Base-by-base conservation (phyloP, 2,329 filamentous ascomycete species). In the Aspergillus pseudotamarii region DNA sequence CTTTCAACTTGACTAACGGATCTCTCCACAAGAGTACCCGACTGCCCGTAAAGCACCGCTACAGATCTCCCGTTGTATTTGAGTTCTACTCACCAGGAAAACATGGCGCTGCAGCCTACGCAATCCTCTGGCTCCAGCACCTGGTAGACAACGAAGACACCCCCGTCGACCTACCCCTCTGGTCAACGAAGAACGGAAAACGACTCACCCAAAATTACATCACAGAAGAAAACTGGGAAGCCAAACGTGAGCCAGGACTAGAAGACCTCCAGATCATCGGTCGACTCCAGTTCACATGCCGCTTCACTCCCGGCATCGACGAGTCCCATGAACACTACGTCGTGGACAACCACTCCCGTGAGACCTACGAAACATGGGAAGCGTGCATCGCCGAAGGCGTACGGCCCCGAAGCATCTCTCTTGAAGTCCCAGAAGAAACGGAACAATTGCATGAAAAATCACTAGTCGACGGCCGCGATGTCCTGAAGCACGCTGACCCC, bases 291-390 rank as follows among this genome's bases (percentile, higher is more conserved):
- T 97, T 98, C 84, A 84, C 84, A 2, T 92, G 88, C 12, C 86
- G 89, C 14, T 98, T 98, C 82, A 96, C 95, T 67, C 89, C 94
- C 0, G 94, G 94, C 16, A 96, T 92, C 56, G 94, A 97, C 75
- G 88, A 92, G 59, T 91, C 92, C 21, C 95, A 98, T 74, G 86
- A 92, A 68, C 84, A 84, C 1, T 97, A 97, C 70, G 89, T 97
- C 26, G 86, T 88, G 55, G 92, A 96, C 76, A 97, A 96, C 72
- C 89, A 96, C 74, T 90, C 91, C 1, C 89, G 94, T 36, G 95
- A 98, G 81, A 97, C 94, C 0, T 96, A 92, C 67, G 94, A 98
- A 80, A 91, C 91, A 0, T 98, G 94, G 93, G 93, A 97, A 77
- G 92, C 93, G 0, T 97, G 94, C 75, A 87, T 91, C 46, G 88